These are phyloP conservation scores for Boletus hoseneyae DNA, from an alignment of 1,284 basidiomycete genomes.

Conservation along the genomic window DNA sequence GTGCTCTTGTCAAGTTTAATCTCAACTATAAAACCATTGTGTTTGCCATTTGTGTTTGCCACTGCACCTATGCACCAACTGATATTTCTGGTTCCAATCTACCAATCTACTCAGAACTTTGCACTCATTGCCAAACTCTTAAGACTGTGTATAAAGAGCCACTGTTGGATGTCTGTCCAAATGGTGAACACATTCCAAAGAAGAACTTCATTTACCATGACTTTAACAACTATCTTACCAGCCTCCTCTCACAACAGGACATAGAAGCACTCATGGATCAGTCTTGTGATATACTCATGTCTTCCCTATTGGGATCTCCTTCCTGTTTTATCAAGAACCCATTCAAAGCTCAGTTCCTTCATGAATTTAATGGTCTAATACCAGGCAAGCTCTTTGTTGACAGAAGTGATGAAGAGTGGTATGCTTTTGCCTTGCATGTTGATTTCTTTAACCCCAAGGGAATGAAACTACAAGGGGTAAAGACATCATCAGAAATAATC, in stretches of 20 bases:
- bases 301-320: not conserved
- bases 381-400: slow-evolving; percentile 2
- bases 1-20: slow-evolving; percentile 4
- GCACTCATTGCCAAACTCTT: not conserved
- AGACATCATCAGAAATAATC: not conserved
- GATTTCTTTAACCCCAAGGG: slow-evolving; percentile 5
- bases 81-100: not conserved
- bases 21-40: slow-evolving; percentile 3
- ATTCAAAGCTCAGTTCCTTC: slow-evolving; percentile 11
- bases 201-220: too few relatives aligned
- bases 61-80: not conserved
- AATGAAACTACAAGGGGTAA: not conserved
- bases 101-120: not conserved
- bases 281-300: not conserved
- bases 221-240: not conserved
- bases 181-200: too few relatives aligned
- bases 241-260: not conserved
- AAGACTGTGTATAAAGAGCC: too few relatives aligned
- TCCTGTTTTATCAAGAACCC: slow-evolving; percentile 2
- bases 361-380: not conserved
- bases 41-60: not conserved
- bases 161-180: too few relatives aligned
- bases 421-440: not conserved
- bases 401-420: not conserved
- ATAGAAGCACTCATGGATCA: not conserved